A percentile compares a stretch with the other conserved stretches of the same genome.
Evolutionary conservation across 371 early-diverging fungal genomes (phyloP).

Genomic region (Saksenaea vasiformis): DNA sequence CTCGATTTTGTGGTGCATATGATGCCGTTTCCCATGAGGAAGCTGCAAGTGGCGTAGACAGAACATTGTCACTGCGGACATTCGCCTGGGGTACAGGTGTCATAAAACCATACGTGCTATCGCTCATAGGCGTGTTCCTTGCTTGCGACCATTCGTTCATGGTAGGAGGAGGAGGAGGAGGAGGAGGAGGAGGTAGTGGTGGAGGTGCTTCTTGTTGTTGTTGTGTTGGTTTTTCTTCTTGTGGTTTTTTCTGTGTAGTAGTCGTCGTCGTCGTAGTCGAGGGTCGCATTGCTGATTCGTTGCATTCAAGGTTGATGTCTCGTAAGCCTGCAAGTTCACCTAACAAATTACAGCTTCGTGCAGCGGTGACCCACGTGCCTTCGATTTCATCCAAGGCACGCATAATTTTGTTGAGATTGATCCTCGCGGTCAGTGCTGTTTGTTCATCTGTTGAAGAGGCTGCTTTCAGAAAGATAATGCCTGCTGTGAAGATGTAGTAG

Average conservation of each 20-base stretch:
- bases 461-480: slow-evolving; percentile 25
- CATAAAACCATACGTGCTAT: slow-evolving; percentile 2
- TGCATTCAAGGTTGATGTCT: slow-evolving; percentile 26
- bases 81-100: neutral
- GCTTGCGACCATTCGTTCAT: neutral
- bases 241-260: slow-evolving; percentile 10
- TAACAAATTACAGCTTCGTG: slow-evolving; percentile 22
- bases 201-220: too few species aligned
- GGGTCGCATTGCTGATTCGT: neutral
- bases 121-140: neutral
- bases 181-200: too few species aligned
- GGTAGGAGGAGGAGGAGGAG: neutral
- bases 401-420: slow-evolving; percentile 33
- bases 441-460: slow-evolving; percentile 10
- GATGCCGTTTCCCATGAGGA: neutral
- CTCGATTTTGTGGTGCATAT: neutral
- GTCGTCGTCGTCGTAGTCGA: slow-evolving; percentile 5
- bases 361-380: slow-evolving; percentile 24
- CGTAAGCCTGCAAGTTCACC: slow-evolving; percentile 28
- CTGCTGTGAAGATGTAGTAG: slow-evolving; percentile 24
- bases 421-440: slow-evolving; percentile 19
- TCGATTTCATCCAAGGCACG: slow-evolving; percentile 29
- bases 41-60: neutral
- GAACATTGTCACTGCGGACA: neutral
- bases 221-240: neutral